A percentile compares a stretch with the other conserved stretches of the same genome.
These are phyloP conservation scores for Candida tammaniensis DNA, from an alignment of 805 yeast species.

Conservation along the genomic window DNA sequence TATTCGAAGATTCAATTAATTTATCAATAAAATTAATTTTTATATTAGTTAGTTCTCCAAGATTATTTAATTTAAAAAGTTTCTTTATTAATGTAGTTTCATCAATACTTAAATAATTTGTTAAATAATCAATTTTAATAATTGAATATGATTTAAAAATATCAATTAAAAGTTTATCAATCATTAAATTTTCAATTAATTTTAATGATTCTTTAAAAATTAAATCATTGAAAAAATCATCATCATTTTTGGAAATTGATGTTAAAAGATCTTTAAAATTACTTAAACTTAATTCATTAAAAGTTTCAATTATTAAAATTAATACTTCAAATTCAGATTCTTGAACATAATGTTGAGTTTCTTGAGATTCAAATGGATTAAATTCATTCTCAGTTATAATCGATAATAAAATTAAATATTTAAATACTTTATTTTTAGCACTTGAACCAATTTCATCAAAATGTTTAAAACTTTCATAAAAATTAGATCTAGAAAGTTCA, in stretches of 20 bases:
- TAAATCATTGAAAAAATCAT: constrained; percentile 26
- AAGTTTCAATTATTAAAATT: constrained; percentile 25
- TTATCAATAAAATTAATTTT: constrained; percentile 29
- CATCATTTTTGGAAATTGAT: constrained; percentile 8
- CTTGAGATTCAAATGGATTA: constrained; percentile 72
- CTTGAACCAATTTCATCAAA: constrained; percentile 45
- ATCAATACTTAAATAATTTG: constrained; percentile 16
- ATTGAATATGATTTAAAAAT: constrained; percentile 28
- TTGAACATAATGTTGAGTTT: constrained; percentile 52
- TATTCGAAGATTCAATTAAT: constrained; percentile 5
- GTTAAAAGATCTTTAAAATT: constrained; percentile 12
- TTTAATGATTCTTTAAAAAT: constrained; percentile 27
- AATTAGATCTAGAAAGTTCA: constrained; percentile 62
- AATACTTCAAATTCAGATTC: constrained; percentile 28
- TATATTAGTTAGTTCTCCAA: constrained; percentile 26
- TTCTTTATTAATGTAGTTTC: constrained; percentile 25
- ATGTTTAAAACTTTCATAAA: constrained; percentile 45
- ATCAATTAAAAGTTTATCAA: constrained; percentile 28
- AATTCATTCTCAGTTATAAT: constrained; percentile 62
- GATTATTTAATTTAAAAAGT: constrained; percentile 25
- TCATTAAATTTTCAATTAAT: constrained; percentile 27
- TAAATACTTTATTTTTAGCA: constrained; percentile 53
- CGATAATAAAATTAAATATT: constrained; percentile 59
- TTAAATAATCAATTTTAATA: constrained; percentile 26
- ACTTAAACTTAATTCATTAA: constrained; percentile 27